These are phyloP conservation scores for Chrysoporthe cubensis DNA, from an alignment of 2,329 filamentous ascomycete genomes.

Conservation along the genomic window DNA sequence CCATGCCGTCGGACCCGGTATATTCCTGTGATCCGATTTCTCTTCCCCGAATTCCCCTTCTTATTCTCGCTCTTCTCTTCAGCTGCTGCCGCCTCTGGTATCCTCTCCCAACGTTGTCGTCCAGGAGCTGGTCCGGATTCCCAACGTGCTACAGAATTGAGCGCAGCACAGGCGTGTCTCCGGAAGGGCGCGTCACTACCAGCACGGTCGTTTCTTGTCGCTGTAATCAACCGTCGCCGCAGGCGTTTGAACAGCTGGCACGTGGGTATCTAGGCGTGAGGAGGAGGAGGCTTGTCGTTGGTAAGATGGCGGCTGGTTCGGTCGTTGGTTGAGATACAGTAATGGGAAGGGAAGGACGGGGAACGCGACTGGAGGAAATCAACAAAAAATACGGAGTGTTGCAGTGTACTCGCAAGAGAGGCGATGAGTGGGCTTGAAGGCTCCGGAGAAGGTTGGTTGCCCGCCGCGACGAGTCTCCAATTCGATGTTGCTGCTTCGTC, in stretches of 20 bases:
- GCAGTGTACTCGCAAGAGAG: neutral
- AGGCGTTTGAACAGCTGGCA: neutral
- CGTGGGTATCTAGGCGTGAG: neutral
- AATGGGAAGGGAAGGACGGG: neutral
- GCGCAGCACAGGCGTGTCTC: neutral
- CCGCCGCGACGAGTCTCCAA: neutral
- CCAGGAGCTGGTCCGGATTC: neutral
- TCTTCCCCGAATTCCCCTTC: neutral
- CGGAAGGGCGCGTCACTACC: neutral
- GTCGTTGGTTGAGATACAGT: neutral
- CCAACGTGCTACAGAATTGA: neutral
- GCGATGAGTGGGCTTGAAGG: neutral
- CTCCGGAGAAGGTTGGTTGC: neutral
- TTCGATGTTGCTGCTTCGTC: slow-evolving; percentile 5
- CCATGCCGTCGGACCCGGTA: slow-evolving; percentile 35
- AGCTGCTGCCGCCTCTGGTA: neutral
- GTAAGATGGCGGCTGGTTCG: neutral
- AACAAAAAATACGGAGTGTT: neutral
- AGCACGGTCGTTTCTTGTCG: neutral
- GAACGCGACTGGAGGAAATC: neutral
- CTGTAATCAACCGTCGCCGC: no score
- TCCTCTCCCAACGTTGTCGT: neutral
- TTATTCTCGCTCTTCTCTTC: neutral
- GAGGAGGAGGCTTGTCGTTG: neutral
- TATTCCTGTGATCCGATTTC: neutral